Evolutionary conservation across 83 land plant genomes (phyloP), one percentile per base, ranked within the genome.

Genomic region (Diphasiastrum complanatum): DNA sequence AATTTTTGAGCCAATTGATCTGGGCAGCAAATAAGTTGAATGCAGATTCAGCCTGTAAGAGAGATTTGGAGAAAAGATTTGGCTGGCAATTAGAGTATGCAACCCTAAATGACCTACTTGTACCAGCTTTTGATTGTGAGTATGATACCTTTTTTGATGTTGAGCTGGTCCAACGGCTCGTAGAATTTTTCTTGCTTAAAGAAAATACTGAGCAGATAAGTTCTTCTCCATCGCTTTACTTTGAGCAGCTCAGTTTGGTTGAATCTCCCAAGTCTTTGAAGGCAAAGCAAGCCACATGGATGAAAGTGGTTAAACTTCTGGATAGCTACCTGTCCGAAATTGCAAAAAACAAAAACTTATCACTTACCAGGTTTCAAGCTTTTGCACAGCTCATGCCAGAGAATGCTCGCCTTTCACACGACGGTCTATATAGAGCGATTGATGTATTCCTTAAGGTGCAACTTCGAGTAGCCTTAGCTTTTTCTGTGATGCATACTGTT

Each of bases 301-400:
- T 54, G 4, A 54, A 54, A n/a, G 58, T 54, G 33, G 58, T 33
- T 25, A 54, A 25, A 25, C 33, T 54, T 6, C 11, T 54, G 33
- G 58, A 54, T 25, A 28, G 33, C 58, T 54, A 54, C n/a, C 58
- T 54, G 6, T 22, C 33, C 14, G 58, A 54, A n/a, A 28, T 54
- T 4, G 29, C 58, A 54, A 28, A 25, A 28, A 33, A 54, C 16
- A 18, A 22, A 10, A 30, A 54, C n/a, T 25, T 54, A 4, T 28
- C 33, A 6, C 34, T 54, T 18, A 14, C 58, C 5, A 30, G 29
- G 11, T 22, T 54, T n/a, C 6, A 4, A 28, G 11, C 11, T 5
- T 25, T 54, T 6, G 58, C 25, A 25, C 33, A 54, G 29, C 5
- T 33, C 5, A 5, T 54, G 11, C 58, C 58, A 5, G 33, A 30